These are phyloP conservation scores for Hordeum pubiflorum DNA, from an alignment of 202 grass and related monocot genomes.

Conservation along the genomic window DNA sequence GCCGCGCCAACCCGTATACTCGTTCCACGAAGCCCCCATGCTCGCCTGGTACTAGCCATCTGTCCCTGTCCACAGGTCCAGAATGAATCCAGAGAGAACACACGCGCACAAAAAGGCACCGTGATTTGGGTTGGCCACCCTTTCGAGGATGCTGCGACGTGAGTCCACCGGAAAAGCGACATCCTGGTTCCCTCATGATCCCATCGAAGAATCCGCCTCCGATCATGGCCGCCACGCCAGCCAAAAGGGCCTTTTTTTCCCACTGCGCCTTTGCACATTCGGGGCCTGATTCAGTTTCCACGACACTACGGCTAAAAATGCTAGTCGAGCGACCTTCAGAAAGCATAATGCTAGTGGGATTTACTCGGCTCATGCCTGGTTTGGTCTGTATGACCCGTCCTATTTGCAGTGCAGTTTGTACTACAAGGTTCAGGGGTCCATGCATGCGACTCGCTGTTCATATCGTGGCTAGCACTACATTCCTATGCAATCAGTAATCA, in stretches of 20 bases:
- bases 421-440: background rate
- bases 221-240: background rate
- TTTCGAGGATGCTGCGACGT: slow-evolving; percentile 27
- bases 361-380: background rate
- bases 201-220: slow-evolving; percentile 3
- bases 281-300: background rate
- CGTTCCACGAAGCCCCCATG: background rate
- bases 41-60: background rate
- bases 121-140: slow-evolving; percentile 5
- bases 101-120: slow-evolving; percentile 29
- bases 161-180: slow-evolving; percentile 25
- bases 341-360: background rate
- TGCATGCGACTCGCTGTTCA: background rate
- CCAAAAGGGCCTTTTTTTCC: background rate
- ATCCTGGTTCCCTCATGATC: slow-evolving; percentile 11
- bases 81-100: slow-evolving; percentile 4
- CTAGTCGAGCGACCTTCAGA: background rate
- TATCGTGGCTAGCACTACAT: background rate
- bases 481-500: background rate
- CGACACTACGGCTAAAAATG: background rate
- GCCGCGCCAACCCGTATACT: background rate
- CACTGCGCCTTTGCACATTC: background rate
- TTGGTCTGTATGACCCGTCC: background rate
- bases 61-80: slow-evolving; percentile 21
- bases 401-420: background rate